Base-by-base conservation (phyloP, 768 basidiomycete genomes). In the Auriscalpium microsporum region DNA sequence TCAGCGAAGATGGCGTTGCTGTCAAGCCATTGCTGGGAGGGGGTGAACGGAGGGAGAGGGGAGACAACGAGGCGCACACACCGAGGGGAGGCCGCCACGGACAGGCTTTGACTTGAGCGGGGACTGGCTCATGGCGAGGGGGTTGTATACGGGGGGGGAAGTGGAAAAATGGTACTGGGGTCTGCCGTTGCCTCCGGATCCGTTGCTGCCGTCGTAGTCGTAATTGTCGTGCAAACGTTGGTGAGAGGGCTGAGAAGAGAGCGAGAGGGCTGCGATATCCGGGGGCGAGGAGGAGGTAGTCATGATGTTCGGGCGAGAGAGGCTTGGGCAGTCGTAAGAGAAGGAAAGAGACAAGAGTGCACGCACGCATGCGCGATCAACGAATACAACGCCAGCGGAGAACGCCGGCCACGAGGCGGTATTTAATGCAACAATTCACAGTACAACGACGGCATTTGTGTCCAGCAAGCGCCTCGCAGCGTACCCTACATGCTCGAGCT, bases 201-300 rank as follows among this genome's bases (percentile, higher is more conserved):
- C 64, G 66, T 64, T 72, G 70, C 72, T 74, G 71, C 77, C 80
- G 68, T 91, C 87, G 74, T 85, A 89, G 77, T 90, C 86, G 73
- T 88, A 88, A 84, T 76, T 72, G 71, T 91, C 88, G 75, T 90
- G 81, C 78, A 86, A 81, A 80, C 86, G 87, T 84, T 81, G 86
- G 72, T 81, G 83, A 59, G 80, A 75, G 59, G 74, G 67, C 65
- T 73, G 73, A 48, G 80, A 75, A 71, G 79, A 79, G 70, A 90
- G 81, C 65, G 87, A 84, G 67, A 91, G 73, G 62, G 85, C 76
- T 50, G 86, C 82, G 63, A 92, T 81, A 75, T 90, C 87, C 60
- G 89, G 88, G 42, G 78, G 72, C 47, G 73, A 69, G 35, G 88
- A 84, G 63, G 87, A 81, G 68, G 73, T 83, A 65, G 87, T 86